Evolutionary conservation across 2,329 filamentous ascomycete genomes (phyloP), one percentile per base, ranked within the genome.

Genomic region (Penicillium frequentans): DNA sequence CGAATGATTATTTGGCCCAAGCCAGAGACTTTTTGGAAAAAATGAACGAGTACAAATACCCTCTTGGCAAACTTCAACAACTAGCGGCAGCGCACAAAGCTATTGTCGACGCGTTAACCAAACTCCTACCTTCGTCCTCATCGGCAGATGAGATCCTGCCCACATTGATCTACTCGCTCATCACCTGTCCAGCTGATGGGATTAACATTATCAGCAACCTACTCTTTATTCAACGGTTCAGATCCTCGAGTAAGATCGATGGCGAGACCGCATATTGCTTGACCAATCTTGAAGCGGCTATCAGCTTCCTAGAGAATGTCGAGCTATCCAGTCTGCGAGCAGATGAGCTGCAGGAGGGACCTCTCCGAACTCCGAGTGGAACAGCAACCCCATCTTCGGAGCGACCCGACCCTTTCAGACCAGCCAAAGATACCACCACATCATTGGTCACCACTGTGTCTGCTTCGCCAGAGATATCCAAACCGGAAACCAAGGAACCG

Each of bases 61-160:
- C 95, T 0, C 79, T 97, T 1, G 95, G 92, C 19, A 99, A 99
- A 76, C 83, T 98, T 43, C 90, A 92, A 68, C 88, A 92, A 68
- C 82, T 99, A 55, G 96, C 93, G 63, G 86, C 88, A 39, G 90
- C 91, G 3, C 95, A 98, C 74, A 96, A 96, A 78, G 89, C 88
- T 62, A 98, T 99, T 61, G 95, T 99, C 49, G 93, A 98, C 72
- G 93, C 92, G 5, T 72, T 89, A 19, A 87, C 85, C 16, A 82
- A 84, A 53, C 76, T 88, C 21, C 83, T 88, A 54, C 84, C 86
- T 9, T 84, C 93, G 0, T 84, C 85, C 0, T 96, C 95, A 1
- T 98, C 95, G 1, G 95, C 95, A 3, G 95, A 99, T 70, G 95
- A 98, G 75, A 96, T 99, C 54, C 87, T 99, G 73, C 95, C 95